Base-by-base conservation (phyloP, 1,139 yeast species). In the Scheffersomyces stambukii region DNA sequence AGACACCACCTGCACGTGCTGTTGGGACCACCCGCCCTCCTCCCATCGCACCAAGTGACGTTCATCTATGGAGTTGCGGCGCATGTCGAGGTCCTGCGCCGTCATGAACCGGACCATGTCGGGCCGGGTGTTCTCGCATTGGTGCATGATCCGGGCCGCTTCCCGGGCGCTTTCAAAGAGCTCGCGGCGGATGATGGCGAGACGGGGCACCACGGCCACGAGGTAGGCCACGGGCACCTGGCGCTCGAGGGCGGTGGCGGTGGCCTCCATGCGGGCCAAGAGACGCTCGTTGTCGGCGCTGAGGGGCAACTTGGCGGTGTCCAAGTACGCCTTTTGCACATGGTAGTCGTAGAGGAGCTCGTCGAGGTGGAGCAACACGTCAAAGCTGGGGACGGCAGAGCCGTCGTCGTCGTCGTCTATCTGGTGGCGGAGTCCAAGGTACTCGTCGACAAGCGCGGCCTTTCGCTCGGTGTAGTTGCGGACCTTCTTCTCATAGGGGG, bases 131-230 rank as follows among this genome's bases (percentile, higher is more conserved):
- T 18, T 13, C n/a, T 24, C 34, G 13, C 21, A 22, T 13, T 19
- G 22, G 13, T 25, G 15, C 3, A 50, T 41, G 6, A 60, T 37
- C 29, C 46, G 49, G 3, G 60, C 63, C 2, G 57, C 64, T 33
- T 57, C 62, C 13, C 40, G 36, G 5, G 64, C 62, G 36, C 50
- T 59, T 25, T 58, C 63, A 24, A 37, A 41, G 16, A 54, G 41
- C 24, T 54, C 53, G 11, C 62, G 45, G 28, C 65, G 45, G 9
- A 55, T 36, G 11, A 54, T 52, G 6, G 57, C 48, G 23, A 60
- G 38, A 11, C 36, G 43, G 2, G 50, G 55, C n/a, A 43, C 44
- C 16, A 32, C 42, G 5, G 42, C 37, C 11, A 45, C 35, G 14
- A 60, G 37, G 9, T 47, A 47, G 2, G 49, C 43, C 5, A 54